Evolutionary conservation across 202 grass and related monocot species (phyloP).

Genomic region (Thinopyrum obtusiflorum): DNA sequence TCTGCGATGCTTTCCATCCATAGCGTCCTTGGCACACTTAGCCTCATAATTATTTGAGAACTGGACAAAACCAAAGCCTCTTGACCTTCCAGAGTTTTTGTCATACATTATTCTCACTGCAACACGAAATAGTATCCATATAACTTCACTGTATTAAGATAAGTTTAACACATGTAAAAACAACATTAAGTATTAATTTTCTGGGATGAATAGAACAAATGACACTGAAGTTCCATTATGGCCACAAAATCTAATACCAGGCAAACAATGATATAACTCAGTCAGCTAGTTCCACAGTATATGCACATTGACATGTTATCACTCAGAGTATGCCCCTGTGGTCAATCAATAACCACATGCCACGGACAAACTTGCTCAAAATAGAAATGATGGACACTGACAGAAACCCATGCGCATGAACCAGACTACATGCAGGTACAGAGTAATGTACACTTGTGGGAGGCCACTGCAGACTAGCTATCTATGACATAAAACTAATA

Average conservation of each 20-base stretch:
- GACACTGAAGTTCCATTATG: background rate
- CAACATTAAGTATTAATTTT: background rate
- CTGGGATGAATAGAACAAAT: constrained; percentile 2
- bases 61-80: constrained; percentile 87
- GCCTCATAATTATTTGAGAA: constrained; percentile 76
- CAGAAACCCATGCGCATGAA: background rate
- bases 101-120: constrained; percentile 87
- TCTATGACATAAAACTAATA: background rate
- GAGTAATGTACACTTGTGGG: background rate
- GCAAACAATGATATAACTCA: constrained; percentile 17
- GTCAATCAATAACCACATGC: constrained; percentile 21
- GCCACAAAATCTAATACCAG: background rate
- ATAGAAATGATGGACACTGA: constrained; percentile 7
- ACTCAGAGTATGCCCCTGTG: background rate
- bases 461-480: background rate
- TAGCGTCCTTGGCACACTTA: constrained; percentile 69
- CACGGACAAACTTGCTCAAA: constrained; percentile 2
- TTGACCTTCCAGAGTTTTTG: constrained; percentile 89
- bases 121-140: constrained; percentile 32
- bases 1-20: constrained; percentile 99
- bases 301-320: constrained; percentile 15
- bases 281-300: background rate
- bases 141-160: constrained; percentile 11
- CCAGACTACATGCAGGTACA: background rate
- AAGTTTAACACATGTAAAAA: constrained; percentile 13